Conservation (phyloP, 2,329 filamentous ascomycete genomes). For the Magnaporthiopsis incrustans region DNA sequence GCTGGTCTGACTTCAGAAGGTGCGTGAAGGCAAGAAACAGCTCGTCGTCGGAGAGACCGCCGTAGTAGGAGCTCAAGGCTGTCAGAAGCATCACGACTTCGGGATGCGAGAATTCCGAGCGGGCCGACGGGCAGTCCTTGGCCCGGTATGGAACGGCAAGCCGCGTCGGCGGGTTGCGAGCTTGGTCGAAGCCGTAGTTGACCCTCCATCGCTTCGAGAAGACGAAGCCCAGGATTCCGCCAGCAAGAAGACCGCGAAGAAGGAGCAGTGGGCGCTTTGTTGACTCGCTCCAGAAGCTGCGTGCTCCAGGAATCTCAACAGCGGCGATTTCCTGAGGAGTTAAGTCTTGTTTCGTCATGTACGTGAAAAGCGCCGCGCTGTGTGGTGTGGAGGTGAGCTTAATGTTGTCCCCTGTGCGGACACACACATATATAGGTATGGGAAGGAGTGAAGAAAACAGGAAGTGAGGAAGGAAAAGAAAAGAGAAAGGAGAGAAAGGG, state of each 20-base stretch:
- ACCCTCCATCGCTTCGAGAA: constrained; percentile 57
- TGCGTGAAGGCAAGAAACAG: constrained; percentile 37
- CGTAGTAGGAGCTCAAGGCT: constrained; percentile 47
- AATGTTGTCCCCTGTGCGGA: too few species aligned
- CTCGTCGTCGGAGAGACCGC: constrained; percentile 42
- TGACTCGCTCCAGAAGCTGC: constrained; percentile 28
- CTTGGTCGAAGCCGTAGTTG: constrained; percentile 49
- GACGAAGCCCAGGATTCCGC: constrained; percentile 44
- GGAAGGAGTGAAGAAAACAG: too few species aligned
- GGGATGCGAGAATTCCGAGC: constrained; percentile 55
- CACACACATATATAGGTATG: too few species aligned
- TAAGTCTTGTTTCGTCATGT: constrained; percentile 13
- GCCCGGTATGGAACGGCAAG: constrained; percentile 53
- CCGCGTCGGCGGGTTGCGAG: constrained; percentile 30
- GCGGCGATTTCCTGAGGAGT: constrained; percentile 23
- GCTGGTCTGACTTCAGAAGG: constrained; percentile 43
- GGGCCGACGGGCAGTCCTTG: constrained; percentile 46
- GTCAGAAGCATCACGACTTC: constrained; percentile 51
- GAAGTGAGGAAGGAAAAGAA: too few species aligned
- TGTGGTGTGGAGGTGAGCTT: too few species aligned
- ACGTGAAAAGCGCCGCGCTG: too few species aligned
- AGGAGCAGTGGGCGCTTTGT: constrained; percentile 31
- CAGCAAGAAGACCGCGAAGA: constrained; percentile 47
- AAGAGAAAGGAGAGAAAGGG: too few species aligned
- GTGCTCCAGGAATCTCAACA: constrained; percentile 21